Conservation (phyloP, 805 yeast species). For the Monosporozyma servazzii region DNA sequence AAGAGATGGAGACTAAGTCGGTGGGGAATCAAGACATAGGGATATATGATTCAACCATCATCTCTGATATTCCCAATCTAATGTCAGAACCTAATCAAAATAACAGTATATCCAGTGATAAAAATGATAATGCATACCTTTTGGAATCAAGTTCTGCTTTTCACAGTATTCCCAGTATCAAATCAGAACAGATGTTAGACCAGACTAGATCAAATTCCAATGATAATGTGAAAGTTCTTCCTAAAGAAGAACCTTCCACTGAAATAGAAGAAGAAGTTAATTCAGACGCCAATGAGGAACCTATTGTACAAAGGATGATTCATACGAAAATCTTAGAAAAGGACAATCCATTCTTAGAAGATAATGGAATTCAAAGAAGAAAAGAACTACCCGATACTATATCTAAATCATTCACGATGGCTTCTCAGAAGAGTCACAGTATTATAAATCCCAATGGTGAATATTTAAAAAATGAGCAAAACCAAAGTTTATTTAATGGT, state of each 20-base stretch:
- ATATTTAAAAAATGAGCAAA: constrained; percentile 4
- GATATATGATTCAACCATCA: not conserved
- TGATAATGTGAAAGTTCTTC: not conserved
- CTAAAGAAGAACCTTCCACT: not conserved
- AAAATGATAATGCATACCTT: not conserved
- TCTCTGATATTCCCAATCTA: not conserved
- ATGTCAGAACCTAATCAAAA: not conserved
- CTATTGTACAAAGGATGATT: constrained; percentile 9
- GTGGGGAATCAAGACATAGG: not conserved
- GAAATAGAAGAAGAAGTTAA: not conserved
- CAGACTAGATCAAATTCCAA: not conserved
- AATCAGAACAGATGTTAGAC: not conserved
- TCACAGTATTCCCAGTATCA: not conserved
- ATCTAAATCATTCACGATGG: not conserved
- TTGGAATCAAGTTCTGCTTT: not conserved
- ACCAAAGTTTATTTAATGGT: not conserved
- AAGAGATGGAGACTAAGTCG: not conserved
- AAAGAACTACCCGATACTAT: not conserved
- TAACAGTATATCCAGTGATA: not conserved
- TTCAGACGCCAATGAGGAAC: not conserved
- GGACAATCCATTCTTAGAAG: constrained; percentile 24
- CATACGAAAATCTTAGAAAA: constrained; percentile 22
- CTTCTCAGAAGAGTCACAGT: constrained; percentile 5
- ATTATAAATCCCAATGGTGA: constrained; percentile 12
- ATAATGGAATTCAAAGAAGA: not conserved